phyloP scores from a whole-genome alignment of 805 yeast genomes.

The Lachancea waltii region DNA sequence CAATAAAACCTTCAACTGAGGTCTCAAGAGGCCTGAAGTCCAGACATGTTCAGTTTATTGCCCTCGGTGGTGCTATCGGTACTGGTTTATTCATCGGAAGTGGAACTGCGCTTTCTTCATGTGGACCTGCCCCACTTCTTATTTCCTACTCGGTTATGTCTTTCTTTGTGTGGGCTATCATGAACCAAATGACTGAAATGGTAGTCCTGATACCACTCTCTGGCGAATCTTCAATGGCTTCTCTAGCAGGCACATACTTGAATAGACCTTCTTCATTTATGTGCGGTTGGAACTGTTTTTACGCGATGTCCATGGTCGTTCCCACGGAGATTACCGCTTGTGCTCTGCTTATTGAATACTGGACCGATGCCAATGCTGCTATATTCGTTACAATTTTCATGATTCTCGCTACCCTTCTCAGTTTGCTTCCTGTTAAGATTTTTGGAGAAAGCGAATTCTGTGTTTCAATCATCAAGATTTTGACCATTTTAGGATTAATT shows the following conservation, averaged over 20 bases:
- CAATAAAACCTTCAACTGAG: too few relatives aligned
- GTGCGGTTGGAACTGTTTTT: constrained; percentile 47
- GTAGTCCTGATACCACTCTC: constrained; percentile 52
- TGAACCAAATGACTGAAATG: constrained; percentile 56
- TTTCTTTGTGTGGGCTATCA: constrained; percentile 40
- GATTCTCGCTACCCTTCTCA: constrained; percentile 12
- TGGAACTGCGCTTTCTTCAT: constrained; percentile 50
- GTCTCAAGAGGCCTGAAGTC: constrained; percentile 12
- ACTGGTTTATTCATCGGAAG: constrained; percentile 73
- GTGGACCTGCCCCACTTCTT: constrained; percentile 62
- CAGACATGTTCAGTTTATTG: constrained; percentile 14
- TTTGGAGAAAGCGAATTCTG: constrained; percentile 56
- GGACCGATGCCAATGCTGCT: constrained; percentile 38
- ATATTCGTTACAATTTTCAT: constrained; percentile 36
- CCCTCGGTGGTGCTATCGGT: constrained; percentile 55
- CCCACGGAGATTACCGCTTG: constrained; percentile 46
- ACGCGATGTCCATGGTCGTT: constrained; percentile 40
- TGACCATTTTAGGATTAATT: constrained; percentile 58
- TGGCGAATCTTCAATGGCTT: constrained; percentile 42
- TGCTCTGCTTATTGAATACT: constrained; percentile 36
- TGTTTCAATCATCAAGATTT: constrained; percentile 57
- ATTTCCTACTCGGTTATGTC: constrained; percentile 56
- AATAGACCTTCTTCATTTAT: constrained; percentile 15
- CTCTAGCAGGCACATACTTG: constrained; percentile 13
- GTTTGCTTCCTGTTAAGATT: constrained; percentile 14